Conservation (phyloP, 164 flowering plant species). For the Brasenia schreberi region DNA sequence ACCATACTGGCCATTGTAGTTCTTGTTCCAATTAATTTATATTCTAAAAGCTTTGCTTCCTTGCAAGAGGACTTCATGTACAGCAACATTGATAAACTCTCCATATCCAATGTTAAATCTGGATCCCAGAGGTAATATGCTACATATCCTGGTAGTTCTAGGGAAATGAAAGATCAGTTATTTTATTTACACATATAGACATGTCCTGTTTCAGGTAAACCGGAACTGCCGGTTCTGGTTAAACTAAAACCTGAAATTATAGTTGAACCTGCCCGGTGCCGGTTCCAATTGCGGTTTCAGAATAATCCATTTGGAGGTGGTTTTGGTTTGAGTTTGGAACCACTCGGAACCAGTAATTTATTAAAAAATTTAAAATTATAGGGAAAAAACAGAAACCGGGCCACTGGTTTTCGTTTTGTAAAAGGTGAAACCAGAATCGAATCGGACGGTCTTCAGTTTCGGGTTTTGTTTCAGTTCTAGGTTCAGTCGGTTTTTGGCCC, state of each 20-base stretch:
- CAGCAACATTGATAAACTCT: constrained; percentile 88
- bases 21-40: constrained; percentile 78
- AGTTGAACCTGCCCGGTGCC: background rate
- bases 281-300: no score
- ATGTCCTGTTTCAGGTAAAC: background rate
- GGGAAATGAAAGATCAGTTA: background rate
- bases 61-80: constrained; percentile 54
- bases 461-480: no score
- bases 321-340: no score
- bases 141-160: constrained; percentile 1
- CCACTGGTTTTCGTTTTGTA: no score
- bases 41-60: constrained; percentile 55
- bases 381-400: no score
- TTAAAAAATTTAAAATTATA: no score
- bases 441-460: no score
- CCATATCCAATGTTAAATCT: constrained; percentile 84
- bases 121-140: constrained; percentile 49
- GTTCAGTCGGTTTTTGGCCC: no score
- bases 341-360: no score
- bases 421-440: no score
- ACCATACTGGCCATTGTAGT: constrained; percentile 53
- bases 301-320: no score
- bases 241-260: background rate
- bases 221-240: background rate
- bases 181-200: background rate